phyloP scores from a whole-genome alignment of 202 grass and related monocot genomes.

The Elaeis oleifera region DNA sequence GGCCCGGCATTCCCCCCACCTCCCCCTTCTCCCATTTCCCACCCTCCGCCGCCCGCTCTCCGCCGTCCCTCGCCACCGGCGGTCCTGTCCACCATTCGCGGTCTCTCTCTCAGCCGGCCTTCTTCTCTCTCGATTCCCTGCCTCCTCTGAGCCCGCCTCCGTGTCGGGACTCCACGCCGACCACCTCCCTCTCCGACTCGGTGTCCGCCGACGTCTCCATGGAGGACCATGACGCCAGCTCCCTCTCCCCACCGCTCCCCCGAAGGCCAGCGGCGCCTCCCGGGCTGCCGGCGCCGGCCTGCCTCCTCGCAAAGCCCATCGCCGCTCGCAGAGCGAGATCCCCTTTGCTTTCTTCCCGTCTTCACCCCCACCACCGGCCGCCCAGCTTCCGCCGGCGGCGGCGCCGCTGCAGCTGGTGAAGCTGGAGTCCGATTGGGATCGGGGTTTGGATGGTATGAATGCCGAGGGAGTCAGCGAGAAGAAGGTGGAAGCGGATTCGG shows the following conservation, averaged over 20 bases:
- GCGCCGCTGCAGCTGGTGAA: slow-evolving; percentile 31
- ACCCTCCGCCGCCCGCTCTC: neutral
- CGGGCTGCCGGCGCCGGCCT: slow-evolving; percentile 8
- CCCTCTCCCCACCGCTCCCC: slow-evolving; percentile 3
- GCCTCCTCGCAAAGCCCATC: slow-evolving; percentile 42
- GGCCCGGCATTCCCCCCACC: slow-evolving; percentile 2
- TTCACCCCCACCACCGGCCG: neutral
- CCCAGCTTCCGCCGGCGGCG: slow-evolving; percentile 11
- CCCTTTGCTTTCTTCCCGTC: slow-evolving; percentile 48
- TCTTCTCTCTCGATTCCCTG: slow-evolving; percentile 13
- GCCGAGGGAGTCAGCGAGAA: neutral
- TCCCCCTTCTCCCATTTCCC: neutral
- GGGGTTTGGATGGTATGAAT: slow-evolving; percentile 2
- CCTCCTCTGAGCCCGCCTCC: neutral
- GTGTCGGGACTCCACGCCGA: neutral
- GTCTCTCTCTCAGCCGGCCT: slow-evolving; percentile 7
- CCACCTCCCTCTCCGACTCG: slow-evolving; percentile 14
- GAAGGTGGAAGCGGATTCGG: slow-evolving; percentile 16
- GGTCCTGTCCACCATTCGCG: neutral
- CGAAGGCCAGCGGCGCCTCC: neutral
- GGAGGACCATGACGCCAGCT: slow-evolving; percentile 14
- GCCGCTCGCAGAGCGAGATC: slow-evolving; percentile 58
- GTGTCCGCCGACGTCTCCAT: slow-evolving; percentile 9
- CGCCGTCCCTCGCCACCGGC: neutral
- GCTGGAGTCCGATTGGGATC: slow-evolving; percentile 32